A percentile compares a stretch with the other conserved stretches of the same genome.
Evolutionary conservation across 2,329 filamentous ascomycete species (phyloP).

Genomic region (Pseudocercospora vitis): DNA sequence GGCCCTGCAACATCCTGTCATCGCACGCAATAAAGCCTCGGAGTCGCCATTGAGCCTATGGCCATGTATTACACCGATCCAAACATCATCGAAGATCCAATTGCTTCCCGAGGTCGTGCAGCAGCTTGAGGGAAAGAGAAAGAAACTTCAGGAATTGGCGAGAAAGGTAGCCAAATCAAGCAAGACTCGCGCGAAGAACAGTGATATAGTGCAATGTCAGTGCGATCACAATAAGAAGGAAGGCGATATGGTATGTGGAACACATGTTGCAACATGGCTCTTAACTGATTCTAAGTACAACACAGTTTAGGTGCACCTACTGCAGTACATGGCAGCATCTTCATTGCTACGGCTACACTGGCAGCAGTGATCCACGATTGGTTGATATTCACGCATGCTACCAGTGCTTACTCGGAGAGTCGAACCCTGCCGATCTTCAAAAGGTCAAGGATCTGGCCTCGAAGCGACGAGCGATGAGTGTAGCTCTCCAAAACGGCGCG

Average conservation of each 20-base stretch:
- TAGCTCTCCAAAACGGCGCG: conserved; percentile 27
- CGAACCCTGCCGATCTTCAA: conserved; percentile 16
- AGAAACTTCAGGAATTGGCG: conserved; percentile 22
- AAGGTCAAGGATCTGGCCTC: conserved; percentile 27
- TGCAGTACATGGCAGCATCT: conserved; percentile 50
- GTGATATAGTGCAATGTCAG: conserved; percentile 41
- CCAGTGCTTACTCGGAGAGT: conserved; percentile 43
- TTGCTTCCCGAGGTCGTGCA: conserved; percentile 18
- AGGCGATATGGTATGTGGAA: conserved; percentile 44
- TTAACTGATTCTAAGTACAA: conserved; percentile 6
- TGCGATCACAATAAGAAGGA: conserved; percentile 45
- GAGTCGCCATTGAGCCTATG: too few species aligned
- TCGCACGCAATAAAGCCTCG: not conserved
- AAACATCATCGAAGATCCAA: conserved; percentile 8
- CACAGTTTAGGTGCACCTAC: conserved; percentile 46
- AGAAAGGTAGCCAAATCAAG: conserved; percentile 19
- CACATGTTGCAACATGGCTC: not conserved
- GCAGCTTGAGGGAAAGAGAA: conserved; percentile 12
- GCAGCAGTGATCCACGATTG: conserved; percentile 40
- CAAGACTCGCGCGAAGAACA: conserved; percentile 13
- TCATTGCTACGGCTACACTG: conserved; percentile 48
- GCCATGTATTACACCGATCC: not conserved
- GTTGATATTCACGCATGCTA: conserved; percentile 50
- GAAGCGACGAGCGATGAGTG: conserved; percentile 30
- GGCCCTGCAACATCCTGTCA: not conserved